These are phyloP conservation scores for Erythrophleum fordii DNA, from an alignment of 306 rosid genomes.

Conservation along the genomic window DNA sequence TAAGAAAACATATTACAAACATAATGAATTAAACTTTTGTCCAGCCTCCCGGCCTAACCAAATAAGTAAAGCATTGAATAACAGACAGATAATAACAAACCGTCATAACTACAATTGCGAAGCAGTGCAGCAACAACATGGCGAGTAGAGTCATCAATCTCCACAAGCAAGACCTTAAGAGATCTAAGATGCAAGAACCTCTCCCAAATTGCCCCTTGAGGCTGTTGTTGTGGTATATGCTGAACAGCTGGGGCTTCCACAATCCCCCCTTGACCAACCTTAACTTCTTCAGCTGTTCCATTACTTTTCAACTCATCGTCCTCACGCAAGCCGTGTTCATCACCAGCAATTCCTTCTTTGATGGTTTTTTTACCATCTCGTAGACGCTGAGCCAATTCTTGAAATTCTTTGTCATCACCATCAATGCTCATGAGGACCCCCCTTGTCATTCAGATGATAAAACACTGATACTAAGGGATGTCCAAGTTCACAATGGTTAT, in stretches of 20 bases:
- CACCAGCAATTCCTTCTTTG: slow-evolving; percentile 44
- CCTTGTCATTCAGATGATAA: slow-evolving; percentile 51
- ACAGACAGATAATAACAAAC: slow-evolving; percentile 40
- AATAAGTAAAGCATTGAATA: not conserved
- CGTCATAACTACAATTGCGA: slow-evolving; percentile 97
- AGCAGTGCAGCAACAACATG: slow-evolving; percentile 88
- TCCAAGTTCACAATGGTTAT: slow-evolving; percentile 45
- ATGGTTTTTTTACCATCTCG: slow-evolving; percentile 49
- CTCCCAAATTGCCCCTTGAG: slow-evolving; percentile 89
- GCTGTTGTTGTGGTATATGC: slow-evolving; percentile 58
- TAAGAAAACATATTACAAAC: not conserved
- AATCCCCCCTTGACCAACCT: slow-evolving; percentile 49
- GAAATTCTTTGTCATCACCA: slow-evolving; percentile 51
- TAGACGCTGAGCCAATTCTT: slow-evolving; percentile 41
- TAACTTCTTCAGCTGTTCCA: slow-evolving; percentile 50
- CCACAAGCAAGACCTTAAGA: slow-evolving; percentile 90
- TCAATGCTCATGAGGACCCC: slow-evolving; percentile 62
- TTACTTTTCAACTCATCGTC: slow-evolving; percentile 56
- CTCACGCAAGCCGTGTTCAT: slow-evolving; percentile 41
- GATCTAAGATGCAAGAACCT: slow-evolving; percentile 82
- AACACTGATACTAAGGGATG: slow-evolving; percentile 29
- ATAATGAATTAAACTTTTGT: not conserved
- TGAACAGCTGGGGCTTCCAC: slow-evolving; percentile 50
- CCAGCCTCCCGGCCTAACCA: not conserved
- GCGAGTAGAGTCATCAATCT: slow-evolving; percentile 86